Evolutionary conservation across 345 rosid genomes (phyloP), one percentile per base, ranked within the genome.

Genomic region (Geranium rotundifolium): DNA sequence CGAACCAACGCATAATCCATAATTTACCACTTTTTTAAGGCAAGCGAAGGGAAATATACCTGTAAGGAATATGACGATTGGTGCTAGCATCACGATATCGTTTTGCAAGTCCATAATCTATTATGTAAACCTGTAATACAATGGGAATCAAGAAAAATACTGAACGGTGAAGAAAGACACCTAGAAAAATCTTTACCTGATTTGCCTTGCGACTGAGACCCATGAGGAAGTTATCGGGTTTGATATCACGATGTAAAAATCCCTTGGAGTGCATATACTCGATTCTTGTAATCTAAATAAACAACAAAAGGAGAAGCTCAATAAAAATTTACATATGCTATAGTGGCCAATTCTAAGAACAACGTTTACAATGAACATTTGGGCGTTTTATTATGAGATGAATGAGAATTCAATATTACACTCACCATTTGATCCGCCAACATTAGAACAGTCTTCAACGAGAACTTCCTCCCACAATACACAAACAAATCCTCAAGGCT

Each of bases 361-460:
- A 59, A 66, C 9, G 61, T 31, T 55, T n/a, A 59, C 15, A 57
- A 6, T 31, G 17, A 0, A 15, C 17, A 17, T 14, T 18, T 18
- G 59, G 19, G 5, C 59, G 8, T 19, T 57, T 19, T 2, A 16
- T 6, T n/a, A 17, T 3, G 19, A 1, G 4, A 17, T 27, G 1
- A 17, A 55, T 37, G 57, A 29, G 13, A 54, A 9, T 54, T 20
- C 9, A 27, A 29, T 64, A 16, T 31, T 60, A 46, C 23, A 49
- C 65, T 67, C 68, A 92, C 98, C 98, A 89, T 89, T 75, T 92
- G 97, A 64, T 87, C 97, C 76, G 97, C 97, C 77, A 92, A 72
- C 80, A 92, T 75, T 65, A 92, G 65, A 29, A 89, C 98, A 1
- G 95, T 89, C 81, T 92, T 92, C 55, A 89, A 73, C 0, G 95